Conservation (phyloP, 2,329 filamentous ascomycete genomes). For the Penicillium polonicum region DNA sequence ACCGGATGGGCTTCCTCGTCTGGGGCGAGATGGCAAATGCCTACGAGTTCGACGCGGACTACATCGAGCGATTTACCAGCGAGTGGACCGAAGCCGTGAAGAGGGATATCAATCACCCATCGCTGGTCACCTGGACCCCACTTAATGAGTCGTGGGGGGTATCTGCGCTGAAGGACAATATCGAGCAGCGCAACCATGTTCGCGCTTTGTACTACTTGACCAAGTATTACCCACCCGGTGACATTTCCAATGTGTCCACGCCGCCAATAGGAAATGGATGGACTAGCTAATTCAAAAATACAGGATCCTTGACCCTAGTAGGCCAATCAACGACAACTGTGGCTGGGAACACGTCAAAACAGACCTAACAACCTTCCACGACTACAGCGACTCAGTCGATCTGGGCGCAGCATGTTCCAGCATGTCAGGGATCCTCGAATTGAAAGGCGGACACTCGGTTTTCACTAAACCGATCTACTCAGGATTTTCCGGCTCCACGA, state of each 20-base stretch:
- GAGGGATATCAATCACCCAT: slow-evolving; percentile 65
- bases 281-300: background rate
- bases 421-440: slow-evolving; percentile 53
- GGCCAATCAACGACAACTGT: slow-evolving; percentile 69
- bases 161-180: slow-evolving; percentile 54
- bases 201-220: slow-evolving; percentile 63
- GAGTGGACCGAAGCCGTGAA: slow-evolving; percentile 65
- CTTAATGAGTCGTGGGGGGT: slow-evolving; percentile 67
- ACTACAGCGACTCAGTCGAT: slow-evolving; percentile 60
- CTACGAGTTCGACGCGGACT: slow-evolving; percentile 61
- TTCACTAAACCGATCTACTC: slow-evolving; percentile 50
- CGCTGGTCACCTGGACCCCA: slow-evolving; percentile 65
- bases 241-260: background rate
- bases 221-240: slow-evolving; percentile 46
- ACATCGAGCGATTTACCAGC: slow-evolving; percentile 59
- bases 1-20: slow-evolving; percentile 63
- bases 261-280: background rate
- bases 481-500: slow-evolving; percentile 37
- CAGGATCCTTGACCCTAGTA: slow-evolving; percentile 58
- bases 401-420: slow-evolving; percentile 56
- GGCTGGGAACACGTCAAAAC: slow-evolving; percentile 68
- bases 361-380: slow-evolving; percentile 67
- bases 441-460: slow-evolving; percentile 54
- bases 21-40: slow-evolving; percentile 71
- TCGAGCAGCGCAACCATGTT: slow-evolving; percentile 63